Evolutionary conservation across 2,329 filamentous ascomycete species (phyloP).

Genomic region (Fusarium foetens): DNA sequence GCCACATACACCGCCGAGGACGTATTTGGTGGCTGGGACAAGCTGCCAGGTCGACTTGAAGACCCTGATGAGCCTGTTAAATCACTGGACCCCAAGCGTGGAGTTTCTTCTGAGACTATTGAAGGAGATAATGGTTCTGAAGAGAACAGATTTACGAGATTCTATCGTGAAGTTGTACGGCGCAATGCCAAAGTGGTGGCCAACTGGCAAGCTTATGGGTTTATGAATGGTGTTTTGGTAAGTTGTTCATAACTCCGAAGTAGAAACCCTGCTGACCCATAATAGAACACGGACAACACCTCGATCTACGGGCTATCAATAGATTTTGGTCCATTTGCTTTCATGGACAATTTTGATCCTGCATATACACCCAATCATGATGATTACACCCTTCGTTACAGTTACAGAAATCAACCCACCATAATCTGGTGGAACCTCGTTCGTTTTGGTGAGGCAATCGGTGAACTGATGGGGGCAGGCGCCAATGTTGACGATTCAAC

Average conservation of each 20-base stretch:
- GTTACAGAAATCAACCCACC: slow-evolving; percentile 92
- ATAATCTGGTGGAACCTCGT: slow-evolving; percentile 99
- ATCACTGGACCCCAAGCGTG: slow-evolving; percentile 58
- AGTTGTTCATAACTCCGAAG: slow-evolving; percentile 1
- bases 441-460: slow-evolving; percentile 86
- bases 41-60: slow-evolving; percentile 71
- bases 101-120: slow-evolving; percentile 65
- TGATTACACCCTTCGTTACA: slow-evolving; percentile 86
- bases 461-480: slow-evolving; percentile 86
- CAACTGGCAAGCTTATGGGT: slow-evolving; percentile 97
- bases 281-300: slow-evolving; percentile 91
- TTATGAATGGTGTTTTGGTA: slow-evolving; percentile 92
- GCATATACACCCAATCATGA: slow-evolving; percentile 97
- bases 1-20: slow-evolving; percentile 88
- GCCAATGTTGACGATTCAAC: slow-evolving; percentile 73
- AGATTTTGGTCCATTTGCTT: slow-evolving; percentile 96
- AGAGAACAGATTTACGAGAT: slow-evolving; percentile 86
- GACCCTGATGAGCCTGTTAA: slow-evolving; percentile 60
- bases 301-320: slow-evolving; percentile 89
- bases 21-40: slow-evolving; percentile 88
- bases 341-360: slow-evolving; percentile 97
- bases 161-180: slow-evolving; percentile 88
- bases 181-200: slow-evolving; percentile 90
- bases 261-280: slow-evolving; percentile 33
- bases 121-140: slow-evolving; percentile 75